Conservation (phyloP, 768 basidiomycete genomes). For the Suillus alpinus region DNA sequence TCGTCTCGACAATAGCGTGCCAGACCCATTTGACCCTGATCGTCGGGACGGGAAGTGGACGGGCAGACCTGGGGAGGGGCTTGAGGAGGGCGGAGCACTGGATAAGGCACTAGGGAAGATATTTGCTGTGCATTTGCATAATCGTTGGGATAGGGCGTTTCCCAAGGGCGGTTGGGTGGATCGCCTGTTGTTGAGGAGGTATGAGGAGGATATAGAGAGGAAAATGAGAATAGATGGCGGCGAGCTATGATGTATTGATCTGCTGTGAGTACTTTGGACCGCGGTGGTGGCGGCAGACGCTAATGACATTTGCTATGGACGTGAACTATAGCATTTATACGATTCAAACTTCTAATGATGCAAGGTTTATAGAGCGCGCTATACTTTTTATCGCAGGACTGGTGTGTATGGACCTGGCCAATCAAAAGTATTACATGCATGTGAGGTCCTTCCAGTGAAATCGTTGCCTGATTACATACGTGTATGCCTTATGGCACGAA, state of each 20-base stretch:
- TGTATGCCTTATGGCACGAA: not conserved
- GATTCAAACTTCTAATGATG: not conserved
- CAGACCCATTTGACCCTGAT: constrained; percentile 79
- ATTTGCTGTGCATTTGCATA: constrained; percentile 91
- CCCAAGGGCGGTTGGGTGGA: constrained; percentile 87
- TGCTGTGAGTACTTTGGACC: not conserved
- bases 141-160: constrained; percentile 91
- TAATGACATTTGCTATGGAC: not conserved
- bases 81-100: constrained; percentile 60
- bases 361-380: not conserved
- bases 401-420: not conserved
- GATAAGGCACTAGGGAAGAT: constrained; percentile 64
- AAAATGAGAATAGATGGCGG: not conserved
- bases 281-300: too few species aligned
- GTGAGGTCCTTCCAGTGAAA: not conserved
- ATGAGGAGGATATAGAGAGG: constrained; percentile 40
- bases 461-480: not conserved
- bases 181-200: constrained; percentile 64
- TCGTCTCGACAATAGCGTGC: constrained; percentile 85
- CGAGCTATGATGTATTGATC: not conserved
- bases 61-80: constrained; percentile 46
- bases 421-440: not conserved
- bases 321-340: not conserved
- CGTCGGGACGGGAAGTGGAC: constrained; percentile 61
- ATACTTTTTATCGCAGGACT: not conserved